Base-by-base conservation (phyloP, 306 rosid species). In the Glycine tomentella region DNA sequence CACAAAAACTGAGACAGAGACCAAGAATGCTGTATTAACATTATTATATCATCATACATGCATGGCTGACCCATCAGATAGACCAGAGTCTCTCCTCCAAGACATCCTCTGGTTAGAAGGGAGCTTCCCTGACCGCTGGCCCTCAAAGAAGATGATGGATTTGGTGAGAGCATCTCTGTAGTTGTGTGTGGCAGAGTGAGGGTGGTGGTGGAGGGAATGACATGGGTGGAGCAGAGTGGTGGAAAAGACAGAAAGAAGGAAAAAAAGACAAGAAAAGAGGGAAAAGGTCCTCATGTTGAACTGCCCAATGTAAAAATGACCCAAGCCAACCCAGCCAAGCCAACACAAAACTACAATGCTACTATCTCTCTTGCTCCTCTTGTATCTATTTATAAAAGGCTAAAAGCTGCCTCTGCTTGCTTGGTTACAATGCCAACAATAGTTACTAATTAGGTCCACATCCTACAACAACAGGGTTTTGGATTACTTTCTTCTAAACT, bases 161-260 rank as follows among this genome's bases (percentile, higher is more conserved):
- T 94, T 94, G 79, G 96, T 50, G 78, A 94, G 97, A 11, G 98
- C 98, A 73, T 94, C 98, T 86, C 75, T 88, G 91, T 94, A 94
- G 87, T 94, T 90, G 80, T 94, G 97, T 11, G 64, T 64, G 68
- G 97, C 86, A 56, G 73, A 20, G 61, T 58, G 94, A 71, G 87
- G 86, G 52, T 76, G 95, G 84, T 73, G 78, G 70, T 25, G 31
- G 31, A 25, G 80, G 14, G 51, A 62, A 10, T 42, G 73, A 44
- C 34, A 8, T 16, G 51, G 72, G 14, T 8, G 7, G 6, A 58
- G 6, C n/a, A 86, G 86, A 80, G 86, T 7, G 8, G 64, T 42
- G 56, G 78, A 56, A 69, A 82, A 76, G 83, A 68, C 50, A 53
- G 79, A 38, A 44, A 84, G 25, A 46, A 88, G 45, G 71, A 82